Base-by-base conservation (phyloP, 1,284 basidiomycete species). In the Coriolopsis trogii region DNA sequence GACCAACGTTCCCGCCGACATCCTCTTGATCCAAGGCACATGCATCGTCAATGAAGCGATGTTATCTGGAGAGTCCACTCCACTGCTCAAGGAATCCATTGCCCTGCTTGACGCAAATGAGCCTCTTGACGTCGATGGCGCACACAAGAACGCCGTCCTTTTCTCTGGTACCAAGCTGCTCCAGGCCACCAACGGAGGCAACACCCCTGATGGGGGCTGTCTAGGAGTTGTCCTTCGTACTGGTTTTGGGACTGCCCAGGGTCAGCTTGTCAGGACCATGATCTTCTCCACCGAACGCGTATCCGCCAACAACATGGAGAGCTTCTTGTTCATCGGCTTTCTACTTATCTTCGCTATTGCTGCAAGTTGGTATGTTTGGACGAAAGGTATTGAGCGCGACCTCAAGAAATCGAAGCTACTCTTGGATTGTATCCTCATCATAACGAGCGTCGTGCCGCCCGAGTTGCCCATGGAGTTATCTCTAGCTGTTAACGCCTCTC, bases 31-130 rank as follows among this genome's bases (percentile, higher is more conserved):
- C 13, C 84, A 87, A 46, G 95, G 95, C 5, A 91, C 92, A 1
- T 90, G 87, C 61, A 98, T 98, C 63, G 94, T 97, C 57, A 98
- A 97, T 70, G 95, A 98, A 69, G 95, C 95, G 15, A 98, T 98
- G 95, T 76, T 98, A 5, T 96, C 93, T 1, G 95, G 95, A 49
- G 95, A 98, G 74, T 96, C 93, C 1, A 98, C 95, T 0, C 95
- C 95, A 0, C 77, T 98, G 6, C 78, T 98, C 46, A 98, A 98
- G 69, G 95, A 98, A 66, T 91, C 89, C 16, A 87, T 96, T 51
- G 89, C 93, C 55, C 78, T 97, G 1, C 77, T 93, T n/a, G 89
- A 94, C 13, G 74, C 78, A 0, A 67, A 73, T 4, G 94, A 96
- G 56, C 77, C 71, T 24, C 79, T 97, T 28, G 92, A 96, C 64